phyloP scores from a whole-genome alignment of 305 asterid genomes.

The Fraxinus albicans region DNA sequence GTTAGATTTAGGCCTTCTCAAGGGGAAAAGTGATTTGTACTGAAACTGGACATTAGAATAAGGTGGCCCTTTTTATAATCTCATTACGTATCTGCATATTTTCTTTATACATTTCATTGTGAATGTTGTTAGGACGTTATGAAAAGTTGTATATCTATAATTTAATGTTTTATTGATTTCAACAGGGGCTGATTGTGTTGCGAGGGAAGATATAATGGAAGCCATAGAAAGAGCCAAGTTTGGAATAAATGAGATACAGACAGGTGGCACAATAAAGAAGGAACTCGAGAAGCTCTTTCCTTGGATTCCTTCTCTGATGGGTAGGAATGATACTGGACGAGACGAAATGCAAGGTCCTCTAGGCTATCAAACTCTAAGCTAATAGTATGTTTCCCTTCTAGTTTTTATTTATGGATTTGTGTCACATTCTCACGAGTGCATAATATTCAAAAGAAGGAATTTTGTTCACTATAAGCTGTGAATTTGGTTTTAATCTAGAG shows the following conservation, averaged over 20 bases:
- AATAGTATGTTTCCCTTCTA: constrained; percentile 14
- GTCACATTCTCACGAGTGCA: constrained; percentile 14
- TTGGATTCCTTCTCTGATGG: constrained; percentile 79
- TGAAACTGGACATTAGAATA: not conserved
- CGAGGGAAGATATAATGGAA: constrained; percentile 91
- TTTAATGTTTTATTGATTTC: constrained; percentile 15
- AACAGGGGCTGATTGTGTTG: constrained; percentile 72
- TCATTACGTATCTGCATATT: not conserved
- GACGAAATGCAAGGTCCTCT: constrained; percentile 53
- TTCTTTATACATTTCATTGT: not conserved
- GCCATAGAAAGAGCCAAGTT: constrained; percentile 89
- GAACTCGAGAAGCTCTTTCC: constrained; percentile 81
- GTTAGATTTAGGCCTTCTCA: not conserved
- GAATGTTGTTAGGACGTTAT: not conserved
- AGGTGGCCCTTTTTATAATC: not conserved
- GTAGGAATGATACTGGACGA: constrained; percentile 43
- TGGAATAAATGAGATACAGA: constrained; percentile 66
- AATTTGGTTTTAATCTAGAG: constrained; percentile 6
- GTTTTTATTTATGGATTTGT: constrained; percentile 8
- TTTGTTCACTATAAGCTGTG: constrained; percentile 8
- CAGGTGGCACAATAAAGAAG: constrained; percentile 46
- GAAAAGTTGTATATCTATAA: not conserved
- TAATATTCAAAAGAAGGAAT: not conserved
- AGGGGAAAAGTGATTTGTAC: not conserved
- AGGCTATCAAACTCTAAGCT: constrained; percentile 87